Evolutionary conservation across 768 basidiomycete genomes (phyloP), one percentile per base, ranked within the genome.

Genomic region (Peribolospora baueri): DNA sequence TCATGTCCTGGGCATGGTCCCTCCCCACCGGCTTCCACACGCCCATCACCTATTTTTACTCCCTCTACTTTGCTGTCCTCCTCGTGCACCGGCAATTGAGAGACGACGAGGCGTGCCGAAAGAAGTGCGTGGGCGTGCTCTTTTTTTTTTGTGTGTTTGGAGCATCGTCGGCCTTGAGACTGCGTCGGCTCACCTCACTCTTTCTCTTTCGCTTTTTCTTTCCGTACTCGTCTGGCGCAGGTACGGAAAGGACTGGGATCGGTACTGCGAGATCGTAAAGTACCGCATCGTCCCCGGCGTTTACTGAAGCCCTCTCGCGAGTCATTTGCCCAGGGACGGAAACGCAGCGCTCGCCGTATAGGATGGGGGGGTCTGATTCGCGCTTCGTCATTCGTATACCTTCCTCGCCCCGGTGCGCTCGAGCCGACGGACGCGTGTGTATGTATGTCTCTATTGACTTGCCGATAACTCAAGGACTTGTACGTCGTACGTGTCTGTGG

Each of bases 21-120:
- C 74, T 95, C 13, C 83, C 90, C 0, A 90, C 85, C 1, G 86
- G 84, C 4, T 85, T 93, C 67, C 72, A 78, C 48, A 88, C 87
- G 0, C 91, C 90, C 36, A 76, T 97, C 65, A 90, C 93, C 5
- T 90, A 95, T 71, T 98, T 90, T 71, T 97, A 97, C 64, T 76
- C 84, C 39, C 64, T 72, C 57, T 97, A 93, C 71, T 97, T 98
- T 62, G 72, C 75, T 3, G 75, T 93, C 42, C 75, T 98, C 37
- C 80, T 98, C 57, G 71, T 87, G 42, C 93, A 97, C 68, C 74
- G 93, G 56, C 86, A 95, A 68, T 72, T 69, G 56, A 75, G 93
- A 42, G 93, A 98, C 65, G 90, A 95, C 59, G 87, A 88, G 65
- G 76, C 78, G 37, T 98, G 93, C 67, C 73, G 77, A 65, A 75